Conservation (phyloP, 2,329 filamentous ascomycete genomes). For the Amauroascus niger region DNA sequence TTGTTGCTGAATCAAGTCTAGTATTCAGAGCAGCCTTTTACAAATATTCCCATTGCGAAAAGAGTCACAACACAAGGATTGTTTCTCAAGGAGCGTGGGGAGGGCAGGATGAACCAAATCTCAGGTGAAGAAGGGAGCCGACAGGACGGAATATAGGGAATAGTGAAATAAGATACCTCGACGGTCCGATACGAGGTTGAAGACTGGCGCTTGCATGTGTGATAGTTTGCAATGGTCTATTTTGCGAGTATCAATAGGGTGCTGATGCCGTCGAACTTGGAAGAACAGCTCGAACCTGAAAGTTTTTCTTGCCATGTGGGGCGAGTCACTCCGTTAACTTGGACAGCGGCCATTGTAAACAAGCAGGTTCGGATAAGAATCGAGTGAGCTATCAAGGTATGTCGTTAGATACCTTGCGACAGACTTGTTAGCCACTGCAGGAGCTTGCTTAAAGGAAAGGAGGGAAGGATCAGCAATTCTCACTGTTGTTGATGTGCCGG, state of each 20-base stretch:
- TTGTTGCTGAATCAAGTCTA: neutral
- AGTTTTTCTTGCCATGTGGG: conserved; percentile 49
- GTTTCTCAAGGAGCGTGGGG: neutral
- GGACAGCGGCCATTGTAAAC: conserved; percentile 22
- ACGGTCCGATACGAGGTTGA: conserved; percentile 64
- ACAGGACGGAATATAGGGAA: neutral
- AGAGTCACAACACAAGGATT: conserved; percentile 15
- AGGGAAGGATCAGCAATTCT: neutral
- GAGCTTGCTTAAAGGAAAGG: neutral
- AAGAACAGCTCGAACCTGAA: conserved; percentile 37
- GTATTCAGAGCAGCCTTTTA: conserved; percentile 17
- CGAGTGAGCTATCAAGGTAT: neutral
- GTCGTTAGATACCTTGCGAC: neutral
- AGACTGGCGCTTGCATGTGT: conserved; percentile 49
- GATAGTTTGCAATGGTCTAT: conserved; percentile 50
- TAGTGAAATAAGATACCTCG: conserved; percentile 46
- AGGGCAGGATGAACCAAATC: conserved; percentile 21
- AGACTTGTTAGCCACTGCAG: neutral
- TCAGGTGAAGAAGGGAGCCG: conserved; percentile 16
- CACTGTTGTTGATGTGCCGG: neutral
- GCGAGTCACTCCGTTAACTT: conserved; percentile 19
- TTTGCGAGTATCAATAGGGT: conserved; percentile 13
- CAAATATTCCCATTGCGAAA: conserved; percentile 18
- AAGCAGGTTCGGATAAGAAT: neutral
- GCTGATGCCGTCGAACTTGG: conserved; percentile 11